Evolutionary conservation across 352 stramenopile genomes (phyloP).

Genomic region (Phytophthora capsici): DNA sequence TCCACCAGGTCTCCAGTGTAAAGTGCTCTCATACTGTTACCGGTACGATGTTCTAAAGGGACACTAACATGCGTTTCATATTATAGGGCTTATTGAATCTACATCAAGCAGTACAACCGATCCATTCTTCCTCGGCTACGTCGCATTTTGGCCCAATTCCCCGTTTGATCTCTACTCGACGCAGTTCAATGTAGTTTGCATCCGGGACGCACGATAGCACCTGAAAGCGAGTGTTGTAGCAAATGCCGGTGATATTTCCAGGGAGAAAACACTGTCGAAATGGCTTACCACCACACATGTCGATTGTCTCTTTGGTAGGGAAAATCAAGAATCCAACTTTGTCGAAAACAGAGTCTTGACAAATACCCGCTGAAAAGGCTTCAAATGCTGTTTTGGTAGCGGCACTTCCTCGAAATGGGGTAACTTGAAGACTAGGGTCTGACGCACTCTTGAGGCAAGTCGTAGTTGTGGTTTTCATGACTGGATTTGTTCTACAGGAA

Average conservation of each 20-base stretch:
- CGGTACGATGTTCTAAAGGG: too few relatives aligned
- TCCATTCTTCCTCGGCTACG: conserved; percentile 32
- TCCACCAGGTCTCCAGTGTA: conserved; percentile 65
- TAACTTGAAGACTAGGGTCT: background rate
- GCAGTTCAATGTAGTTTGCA: conserved; percentile 22
- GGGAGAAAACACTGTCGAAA: conserved; percentile 31
- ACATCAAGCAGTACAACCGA: conserved; percentile 29
- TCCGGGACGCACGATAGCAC: conserved; percentile 29
- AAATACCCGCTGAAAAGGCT: conserved; percentile 9
- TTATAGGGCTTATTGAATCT: too few relatives aligned
- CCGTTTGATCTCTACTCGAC: conserved; percentile 22
- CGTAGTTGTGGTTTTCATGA: background rate
- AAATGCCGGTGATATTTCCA: conserved; percentile 17
- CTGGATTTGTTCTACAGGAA: conserved; percentile 10
- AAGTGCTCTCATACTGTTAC: conserved; percentile 47
- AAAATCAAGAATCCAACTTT: background rate
- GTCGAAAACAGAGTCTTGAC: conserved; percentile 5
- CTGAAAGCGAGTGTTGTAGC: conserved; percentile 24
- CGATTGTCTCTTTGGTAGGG: conserved; percentile 9
- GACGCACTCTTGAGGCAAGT: conserved; percentile 15
- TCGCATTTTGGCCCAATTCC: conserved; percentile 33
- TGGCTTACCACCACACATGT: conserved; percentile 29
- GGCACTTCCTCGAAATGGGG: conserved; percentile 6
- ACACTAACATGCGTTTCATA: conserved; percentile 10
- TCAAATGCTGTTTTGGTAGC: conserved; percentile 12